A percentile compares a stretch with the other conserved stretches of the same genome.
Evolutionary conservation across 441 rosid species (phyloP).

Genomic region (Euphorbia schlechtendalii): DNA sequence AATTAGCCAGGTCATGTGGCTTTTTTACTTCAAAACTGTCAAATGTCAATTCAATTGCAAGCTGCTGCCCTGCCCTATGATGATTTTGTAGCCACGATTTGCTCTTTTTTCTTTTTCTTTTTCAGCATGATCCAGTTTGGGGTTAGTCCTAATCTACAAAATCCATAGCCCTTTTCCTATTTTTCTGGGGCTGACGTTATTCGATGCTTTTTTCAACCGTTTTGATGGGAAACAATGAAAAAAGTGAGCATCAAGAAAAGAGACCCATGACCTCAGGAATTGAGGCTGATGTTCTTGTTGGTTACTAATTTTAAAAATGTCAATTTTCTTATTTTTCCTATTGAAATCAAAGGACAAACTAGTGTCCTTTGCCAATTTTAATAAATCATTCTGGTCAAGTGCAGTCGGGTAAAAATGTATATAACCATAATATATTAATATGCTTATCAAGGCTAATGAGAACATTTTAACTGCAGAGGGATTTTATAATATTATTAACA

Average conservation of each 20-base stretch:
- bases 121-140: too few species aligned
- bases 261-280: too few species aligned
- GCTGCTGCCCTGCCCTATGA: background rate
- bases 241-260: background rate
- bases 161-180: background rate
- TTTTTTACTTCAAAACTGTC: background rate
- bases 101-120: background rate
- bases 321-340: too few species aligned
- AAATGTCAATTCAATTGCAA: background rate
- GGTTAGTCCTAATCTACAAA: background rate
- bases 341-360: too few species aligned
- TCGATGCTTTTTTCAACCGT: background rate
- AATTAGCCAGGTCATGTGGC: too few species aligned
- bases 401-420: too few species aligned
- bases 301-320: too few species aligned
- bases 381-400: too few species aligned
- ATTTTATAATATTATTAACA: too few species aligned
- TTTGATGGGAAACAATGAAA: background rate
- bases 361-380: too few species aligned
- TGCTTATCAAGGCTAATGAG: too few species aligned
- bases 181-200: background rate
- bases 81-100: background rate
- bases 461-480: background rate
- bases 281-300: background rate
- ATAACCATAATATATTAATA: too few species aligned